Evolutionary conservation across 1,284 basidiomycete species (phyloP), one percentile per base, ranked within the genome.

Genomic region (Xerocomus alliaceus): DNA sequence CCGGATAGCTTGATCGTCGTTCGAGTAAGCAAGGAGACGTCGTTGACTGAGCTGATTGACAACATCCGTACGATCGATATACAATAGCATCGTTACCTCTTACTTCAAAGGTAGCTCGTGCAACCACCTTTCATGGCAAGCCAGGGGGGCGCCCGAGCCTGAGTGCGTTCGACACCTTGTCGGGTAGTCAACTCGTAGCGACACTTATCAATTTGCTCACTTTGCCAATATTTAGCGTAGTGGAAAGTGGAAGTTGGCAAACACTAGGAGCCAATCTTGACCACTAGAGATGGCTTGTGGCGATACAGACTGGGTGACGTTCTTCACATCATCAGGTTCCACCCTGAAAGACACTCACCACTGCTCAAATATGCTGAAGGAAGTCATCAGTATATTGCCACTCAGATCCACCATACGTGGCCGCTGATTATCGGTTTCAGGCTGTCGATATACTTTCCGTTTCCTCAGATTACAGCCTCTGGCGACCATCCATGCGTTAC

Each of bases 241-340:
- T 72, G 70, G 70, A 64, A 73, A 28, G 50, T 68, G 13, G 39
- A 71, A 42, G 56, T 58, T 6, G 63, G 66, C 2, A 65, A 69
- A 48, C 53, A 44, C 2, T 73, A 71, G 41, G 63, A 73, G 24
- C 51, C 61, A 5, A 47, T 67, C 8, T 31, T 68, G 45, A 72
- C 69, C 7, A 71, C 71, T 13, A 56, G 58, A 37, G 58, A 68
- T 22, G 70, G 70, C 4, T 48, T 73, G 41, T 73, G 71, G 71
- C 64, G 71, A 22, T 71, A 73, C 28, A 60, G 29, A 15, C 50
- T 72, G 5, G 70, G 66, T 1, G 71, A 72, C 24, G 18, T 71
- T 8, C 2, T 73, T 7, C 17, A 46, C 8, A 57, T 72, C n/a
- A 10, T 62, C 5, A 70, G 70, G 8, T 68, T 69, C 29, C 44